phyloP scores from a whole-genome alignment of 257 asterid genomes.

The Solanum etuberosum region DNA sequence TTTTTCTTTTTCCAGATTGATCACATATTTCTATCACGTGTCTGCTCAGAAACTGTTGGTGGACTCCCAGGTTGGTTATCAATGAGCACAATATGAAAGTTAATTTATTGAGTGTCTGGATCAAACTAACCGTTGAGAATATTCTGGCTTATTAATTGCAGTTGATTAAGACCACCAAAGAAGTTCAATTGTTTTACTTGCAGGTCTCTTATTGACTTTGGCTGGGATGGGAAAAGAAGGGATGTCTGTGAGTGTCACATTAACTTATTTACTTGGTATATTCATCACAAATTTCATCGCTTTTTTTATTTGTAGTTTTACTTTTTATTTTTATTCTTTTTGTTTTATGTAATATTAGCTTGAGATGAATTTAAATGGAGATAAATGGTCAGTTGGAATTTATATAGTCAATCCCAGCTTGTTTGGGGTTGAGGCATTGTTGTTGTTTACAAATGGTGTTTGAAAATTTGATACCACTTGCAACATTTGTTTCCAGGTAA shows the following conservation, averaged over 20 bases:
- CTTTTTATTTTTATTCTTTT: no score
- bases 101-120: background rate
- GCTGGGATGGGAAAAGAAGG: background rate
- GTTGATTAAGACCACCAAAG: background rate
- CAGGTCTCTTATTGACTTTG: background rate
- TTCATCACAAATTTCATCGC: background rate
- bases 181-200: background rate
- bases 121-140: background rate
- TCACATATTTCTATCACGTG: background rate
- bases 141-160: background rate
- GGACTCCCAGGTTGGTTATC: background rate
- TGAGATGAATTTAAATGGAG: background rate
- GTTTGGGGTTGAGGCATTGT: background rate
- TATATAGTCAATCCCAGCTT: background rate
- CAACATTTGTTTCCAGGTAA: slow-evolving; percentile 38
- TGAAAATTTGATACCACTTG: background rate
- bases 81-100: background rate
- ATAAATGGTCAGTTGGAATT: background rate
- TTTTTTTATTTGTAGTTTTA: background rate
- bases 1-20: background rate
- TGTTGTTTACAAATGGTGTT: background rate
- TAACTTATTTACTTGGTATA: background rate
- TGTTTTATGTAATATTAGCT: background rate
- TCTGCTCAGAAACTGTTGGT: background rate
- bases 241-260: background rate